A percentile compares a stretch with the other conserved stretches of the same genome.
phyloP scores from a whole-genome alignment of 352 stramenopile genomes.

The Globisporangium sylvaticum region DNA sequence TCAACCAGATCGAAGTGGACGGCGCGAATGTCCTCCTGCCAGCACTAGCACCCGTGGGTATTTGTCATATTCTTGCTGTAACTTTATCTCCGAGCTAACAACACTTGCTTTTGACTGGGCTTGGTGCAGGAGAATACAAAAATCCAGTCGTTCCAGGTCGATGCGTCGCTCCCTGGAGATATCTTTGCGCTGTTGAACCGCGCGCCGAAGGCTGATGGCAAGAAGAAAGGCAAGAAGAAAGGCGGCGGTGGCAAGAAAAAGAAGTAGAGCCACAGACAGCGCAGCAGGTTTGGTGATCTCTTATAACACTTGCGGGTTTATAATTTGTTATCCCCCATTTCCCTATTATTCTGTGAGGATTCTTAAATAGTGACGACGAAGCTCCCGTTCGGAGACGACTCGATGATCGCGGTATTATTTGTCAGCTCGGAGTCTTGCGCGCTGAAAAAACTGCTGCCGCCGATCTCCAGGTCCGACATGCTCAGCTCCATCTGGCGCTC shows the following conservation, averaged over 20 bases:
- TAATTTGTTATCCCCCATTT: background rate
- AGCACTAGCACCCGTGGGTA: slow-evolving; percentile 38
- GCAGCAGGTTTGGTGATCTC: background rate
- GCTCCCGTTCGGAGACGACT: slow-evolving; percentile 48
- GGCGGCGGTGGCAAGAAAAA: slow-evolving; percentile 68
- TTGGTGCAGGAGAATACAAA: slow-evolving; percentile 50
- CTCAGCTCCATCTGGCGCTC: slow-evolving; percentile 11
- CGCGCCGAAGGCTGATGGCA: slow-evolving; percentile 59
- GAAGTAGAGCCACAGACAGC: slow-evolving; percentile 11
- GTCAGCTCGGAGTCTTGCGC: slow-evolving; percentile 4
- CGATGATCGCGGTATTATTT: slow-evolving; percentile 28
- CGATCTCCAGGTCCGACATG: slow-evolving; percentile 17
- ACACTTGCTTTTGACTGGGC: background rate
- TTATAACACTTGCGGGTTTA: background rate
- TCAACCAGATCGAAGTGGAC: slow-evolving; percentile 67
- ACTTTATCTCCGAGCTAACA: background rate
- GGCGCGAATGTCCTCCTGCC: slow-evolving; percentile 60
- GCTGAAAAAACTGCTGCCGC: slow-evolving; percentile 11
- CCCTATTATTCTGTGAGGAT: background rate
- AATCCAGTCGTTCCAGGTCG: slow-evolving; percentile 69
- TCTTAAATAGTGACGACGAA: slow-evolving; percentile 64
- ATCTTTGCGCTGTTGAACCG: slow-evolving; percentile 75
- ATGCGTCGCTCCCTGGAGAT: slow-evolving; percentile 62
- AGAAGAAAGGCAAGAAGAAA: slow-evolving; percentile 83
- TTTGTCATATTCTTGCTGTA: background rate